Conservation (phyloP, 164 flowering plant species). For the Protea cynaroides region DNA sequence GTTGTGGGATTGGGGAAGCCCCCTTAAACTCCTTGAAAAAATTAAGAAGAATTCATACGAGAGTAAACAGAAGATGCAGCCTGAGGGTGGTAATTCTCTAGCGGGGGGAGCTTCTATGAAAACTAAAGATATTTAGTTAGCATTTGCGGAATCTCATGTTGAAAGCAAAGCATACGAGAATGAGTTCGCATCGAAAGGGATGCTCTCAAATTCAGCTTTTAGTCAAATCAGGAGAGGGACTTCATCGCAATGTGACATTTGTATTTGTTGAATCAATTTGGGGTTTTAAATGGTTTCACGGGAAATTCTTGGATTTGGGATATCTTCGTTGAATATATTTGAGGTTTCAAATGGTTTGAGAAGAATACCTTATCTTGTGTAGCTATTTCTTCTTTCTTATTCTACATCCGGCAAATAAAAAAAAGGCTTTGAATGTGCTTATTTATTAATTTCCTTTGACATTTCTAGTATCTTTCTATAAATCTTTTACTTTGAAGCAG, state of each 20-base stretch:
- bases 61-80: slow-evolving; percentile 20
- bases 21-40: slow-evolving; percentile 67
- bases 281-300: no score
- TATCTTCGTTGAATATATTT: no score
- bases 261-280: no score
- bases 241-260: slow-evolving; percentile 69
- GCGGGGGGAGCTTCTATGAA: slow-evolving; percentile 26
- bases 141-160: slow-evolving; percentile 31
- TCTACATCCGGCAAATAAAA: no score
- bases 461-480: no score
- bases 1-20: slow-evolving; percentile 92
- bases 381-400: no score
- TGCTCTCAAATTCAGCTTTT: slow-evolving; percentile 72
- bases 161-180: slow-evolving; percentile 42
- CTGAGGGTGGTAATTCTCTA: slow-evolving; percentile 32
- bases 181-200: slow-evolving; percentile 46
- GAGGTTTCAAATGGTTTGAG: no score
- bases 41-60: slow-evolving; percentile 54
- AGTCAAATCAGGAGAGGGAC: slow-evolving; percentile 83
- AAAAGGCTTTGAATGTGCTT: no score
- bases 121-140: slow-evolving; percentile 27
- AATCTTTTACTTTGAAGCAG: no score
- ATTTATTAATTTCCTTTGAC: no score
- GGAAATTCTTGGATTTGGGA: no score
- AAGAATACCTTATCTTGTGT: no score